Evolutionary conservation across 768 basidiomycete genomes (phyloP), one percentile per base, ranked within the genome.

Genomic region (Neoboletus subvelutipes): DNA sequence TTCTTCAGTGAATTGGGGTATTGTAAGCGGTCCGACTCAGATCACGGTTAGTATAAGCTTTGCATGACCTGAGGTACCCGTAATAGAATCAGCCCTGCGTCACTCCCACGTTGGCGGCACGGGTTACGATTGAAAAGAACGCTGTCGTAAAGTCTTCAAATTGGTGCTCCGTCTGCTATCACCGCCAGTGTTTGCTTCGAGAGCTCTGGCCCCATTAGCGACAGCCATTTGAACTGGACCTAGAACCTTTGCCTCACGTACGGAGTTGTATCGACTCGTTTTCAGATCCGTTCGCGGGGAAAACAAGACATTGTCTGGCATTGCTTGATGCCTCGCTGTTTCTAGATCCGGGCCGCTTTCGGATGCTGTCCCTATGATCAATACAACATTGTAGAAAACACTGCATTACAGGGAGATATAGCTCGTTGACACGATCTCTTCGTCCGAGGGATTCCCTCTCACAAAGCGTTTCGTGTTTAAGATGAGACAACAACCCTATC

Each of bases 401-500:
- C 8, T n/a, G 12, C 24, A 26, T 28, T 28, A 45, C 29, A 64
- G 22, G n/a, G 55, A 28, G 28, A 59, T 50, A 11, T 57, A 48
- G 34, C 34, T 60, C 2, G 59, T 67, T 12, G 59, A 20, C 28
- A 40, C 10, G 22, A 65, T 41, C n/a, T 52, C 57, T 22, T 58
- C 57, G 1, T 59, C 40, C 17, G 12, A 40, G 28, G 34, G 5
- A 12, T 51, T 37, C 18, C 36, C 40, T 52, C 55, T 56, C 17
- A 55, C 50, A 9, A 67, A 62, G 11, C 36, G 33, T 52, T 61
- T 60, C 67, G 62, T 67, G n/a, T 69, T 62, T 36, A 71, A 48
- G 45, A 65, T 61, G 28, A 71, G 60, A 45, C 54, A 62, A 48
- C 59, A 62, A 5, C 67, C 67, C 68, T 70, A 20, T 7, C 24